Conservation (phyloP, 2,329 filamentous ascomycete genomes). For the Microcyclosporella mali region DNA sequence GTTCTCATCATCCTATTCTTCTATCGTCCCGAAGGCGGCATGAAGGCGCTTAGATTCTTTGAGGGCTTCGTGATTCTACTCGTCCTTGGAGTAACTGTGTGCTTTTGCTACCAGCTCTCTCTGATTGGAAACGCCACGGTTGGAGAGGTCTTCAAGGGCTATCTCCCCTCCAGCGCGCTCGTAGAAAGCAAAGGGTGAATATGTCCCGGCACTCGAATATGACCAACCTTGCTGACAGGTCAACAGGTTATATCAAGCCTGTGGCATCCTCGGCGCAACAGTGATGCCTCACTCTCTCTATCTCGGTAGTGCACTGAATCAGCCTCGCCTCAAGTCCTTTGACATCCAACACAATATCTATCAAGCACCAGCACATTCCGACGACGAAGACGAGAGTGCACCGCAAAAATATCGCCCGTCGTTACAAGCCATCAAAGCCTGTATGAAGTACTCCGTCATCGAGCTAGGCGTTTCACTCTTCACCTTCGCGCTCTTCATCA, state of each 20-base stretch:
- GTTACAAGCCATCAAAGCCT: conserved; percentile 34
- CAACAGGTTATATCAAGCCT: conserved; percentile 57
- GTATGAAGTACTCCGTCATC: conserved; percentile 37
- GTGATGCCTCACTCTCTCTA: conserved; percentile 67
- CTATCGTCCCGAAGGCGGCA: conserved; percentile 53
- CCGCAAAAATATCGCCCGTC: conserved; percentile 34
- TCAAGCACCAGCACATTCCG: conserved; percentile 25
- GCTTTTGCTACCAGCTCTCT: conserved; percentile 64
- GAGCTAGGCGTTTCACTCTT: conserved; percentile 37
- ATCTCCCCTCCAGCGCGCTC: conserved; percentile 55
- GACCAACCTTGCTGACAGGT: conserved; percentile 14
- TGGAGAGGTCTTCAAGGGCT: conserved; percentile 59
- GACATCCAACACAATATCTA: conserved; percentile 53
- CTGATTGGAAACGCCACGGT: conserved; percentile 51
- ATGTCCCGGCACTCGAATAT: not conserved
- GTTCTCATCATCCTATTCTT: conserved; percentile 63
- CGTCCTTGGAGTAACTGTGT: conserved; percentile 62
- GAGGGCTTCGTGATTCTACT: conserved; percentile 58
- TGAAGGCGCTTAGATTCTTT: conserved; percentile 56
- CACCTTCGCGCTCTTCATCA: conserved; percentile 40
- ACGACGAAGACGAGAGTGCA: conserved; percentile 21
- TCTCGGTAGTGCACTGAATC: conserved; percentile 63
- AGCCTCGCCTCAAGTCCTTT: conserved; percentile 59
- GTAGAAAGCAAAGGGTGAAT: conserved; percentile 51
- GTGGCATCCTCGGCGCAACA: conserved; percentile 70